Evolutionary conservation across 2,329 filamentous ascomycete species (phyloP), one percentile per base, ranked within the genome.

Genomic region (Xylaria sp.): DNA sequence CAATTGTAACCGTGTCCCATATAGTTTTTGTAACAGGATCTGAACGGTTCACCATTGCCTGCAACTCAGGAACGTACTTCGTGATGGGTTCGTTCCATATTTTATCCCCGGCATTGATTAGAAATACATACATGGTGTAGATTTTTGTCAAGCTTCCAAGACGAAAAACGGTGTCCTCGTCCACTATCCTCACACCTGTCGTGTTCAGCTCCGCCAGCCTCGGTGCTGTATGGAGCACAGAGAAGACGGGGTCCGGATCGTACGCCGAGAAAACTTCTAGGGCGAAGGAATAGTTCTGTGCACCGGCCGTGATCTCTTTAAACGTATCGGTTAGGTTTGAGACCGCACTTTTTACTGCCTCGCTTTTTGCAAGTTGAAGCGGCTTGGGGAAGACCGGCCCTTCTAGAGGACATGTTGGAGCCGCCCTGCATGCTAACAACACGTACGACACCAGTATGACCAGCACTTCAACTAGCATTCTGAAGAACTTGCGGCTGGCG

Each of bases 61-160:
- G 67, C 30, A 77, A 67, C 56, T 77, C 75, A 27, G 66, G 75
- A 11, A 74, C 74, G 53, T 77, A 79, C 60, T 75, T 76, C 2
- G 75, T 76, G 45, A 79, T 72, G 17, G 74, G 73, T n/a, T 76
- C 72, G 11, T 76, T 76, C 75, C 74, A 77, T 32, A 73, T 57
- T 12, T 71, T 70, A 59, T 78, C 75, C 1, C 74, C 73, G 2
- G 74, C 73, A 34, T 74, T 76, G 11, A 79, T 73, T 19, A 82
- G 68, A 12, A 80, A 75, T 0, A 79, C 53, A 24, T 80, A 76
- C 19, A 81, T 77, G 0, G 82, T 82, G 70, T 80, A 81, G 19
- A 83, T 64, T 66, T 84, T 84, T 1, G 81, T 82, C 32, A 81
- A 61, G 56, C 82, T 84, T 0, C 78, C 81, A 17, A 83, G 75